Evolutionary conservation across 352 stramenopile species (phyloP).

Genomic region (Phytophthora constricta): DNA sequence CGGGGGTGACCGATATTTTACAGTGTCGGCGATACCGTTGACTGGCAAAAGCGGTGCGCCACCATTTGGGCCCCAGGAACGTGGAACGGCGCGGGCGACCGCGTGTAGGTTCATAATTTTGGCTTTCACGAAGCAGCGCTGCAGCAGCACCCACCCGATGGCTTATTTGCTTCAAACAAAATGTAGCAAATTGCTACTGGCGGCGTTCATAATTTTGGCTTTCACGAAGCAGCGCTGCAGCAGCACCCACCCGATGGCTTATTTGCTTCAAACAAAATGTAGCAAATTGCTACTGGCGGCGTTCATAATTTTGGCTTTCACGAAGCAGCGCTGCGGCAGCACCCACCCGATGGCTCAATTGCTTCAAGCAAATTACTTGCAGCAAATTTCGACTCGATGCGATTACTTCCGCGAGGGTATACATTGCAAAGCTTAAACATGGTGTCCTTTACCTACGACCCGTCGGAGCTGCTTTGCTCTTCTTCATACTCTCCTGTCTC

Average conservation of each 20-base stretch:
- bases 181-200: too few species aligned
- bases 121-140: constrained; percentile 10
- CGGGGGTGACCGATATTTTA: background rate
- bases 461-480: too few species aligned
- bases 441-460: too few species aligned
- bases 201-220: constrained; percentile 15
- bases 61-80: constrained; percentile 28
- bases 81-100: background rate
- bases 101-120: constrained; percentile 10
- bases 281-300: too few species aligned
- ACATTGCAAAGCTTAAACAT: too few species aligned
- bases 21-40: background rate
- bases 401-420: too few species aligned
- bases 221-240: constrained; percentile 15
- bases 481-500: too few species aligned
- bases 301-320: constrained; percentile 13
- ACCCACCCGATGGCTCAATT: background rate
- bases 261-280: background rate
- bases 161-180: background rate
- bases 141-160: background rate
- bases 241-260: background rate
- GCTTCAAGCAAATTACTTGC: too few species aligned
- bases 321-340: constrained; percentile 15
- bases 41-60: constrained; percentile 2
- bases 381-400: too few species aligned